phyloP scores from a whole-genome alignment of 768 basidiomycete genomes.

The Suillus sp. region DNA sequence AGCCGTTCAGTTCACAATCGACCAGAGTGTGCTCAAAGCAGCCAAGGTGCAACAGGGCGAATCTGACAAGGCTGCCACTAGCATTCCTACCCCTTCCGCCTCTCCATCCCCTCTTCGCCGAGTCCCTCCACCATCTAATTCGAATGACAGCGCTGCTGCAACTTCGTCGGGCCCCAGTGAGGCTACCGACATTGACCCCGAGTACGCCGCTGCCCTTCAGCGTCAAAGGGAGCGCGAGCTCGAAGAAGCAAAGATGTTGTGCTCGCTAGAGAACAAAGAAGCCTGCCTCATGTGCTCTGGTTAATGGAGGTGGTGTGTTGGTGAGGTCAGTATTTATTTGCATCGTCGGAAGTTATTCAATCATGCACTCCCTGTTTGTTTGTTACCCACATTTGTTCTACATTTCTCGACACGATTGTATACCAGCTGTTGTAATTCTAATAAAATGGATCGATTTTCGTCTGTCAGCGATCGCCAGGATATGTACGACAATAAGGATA shows the following conservation, averaged over 20 bases:
- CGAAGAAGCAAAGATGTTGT: conserved; percentile 80
- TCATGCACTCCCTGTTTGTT: conserved; percentile 14
- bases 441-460: conserved; percentile 8
- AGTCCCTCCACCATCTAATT: conserved; percentile 35
- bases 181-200: conserved; percentile 53
- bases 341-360: conserved; percentile 6
- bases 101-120: conserved; percentile 28
- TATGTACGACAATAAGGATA: neutral
- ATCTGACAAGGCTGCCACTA: conserved; percentile 22
- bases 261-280: conserved; percentile 92
- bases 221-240: conserved; percentile 71
- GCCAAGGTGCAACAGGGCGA: conserved; percentile 33
- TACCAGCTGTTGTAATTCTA: conserved; percentile 24
- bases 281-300: conserved; percentile 93
- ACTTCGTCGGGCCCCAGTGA: conserved; percentile 19
- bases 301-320: conserved; percentile 34
- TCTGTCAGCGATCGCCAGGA: neutral
- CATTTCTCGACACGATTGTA: conserved; percentile 17
- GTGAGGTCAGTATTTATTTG: neutral
- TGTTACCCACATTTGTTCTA: conserved; percentile 7
- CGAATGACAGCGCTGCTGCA: conserved; percentile 14
- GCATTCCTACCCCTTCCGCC: conserved; percentile 28
- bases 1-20: conserved; percentile 97
- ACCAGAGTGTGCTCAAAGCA: conserved; percentile 73
- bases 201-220: conserved; percentile 77